Conservation (phyloP, 2,329 filamentous ascomycete species). For the Sarocladiaceae sp. region DNA sequence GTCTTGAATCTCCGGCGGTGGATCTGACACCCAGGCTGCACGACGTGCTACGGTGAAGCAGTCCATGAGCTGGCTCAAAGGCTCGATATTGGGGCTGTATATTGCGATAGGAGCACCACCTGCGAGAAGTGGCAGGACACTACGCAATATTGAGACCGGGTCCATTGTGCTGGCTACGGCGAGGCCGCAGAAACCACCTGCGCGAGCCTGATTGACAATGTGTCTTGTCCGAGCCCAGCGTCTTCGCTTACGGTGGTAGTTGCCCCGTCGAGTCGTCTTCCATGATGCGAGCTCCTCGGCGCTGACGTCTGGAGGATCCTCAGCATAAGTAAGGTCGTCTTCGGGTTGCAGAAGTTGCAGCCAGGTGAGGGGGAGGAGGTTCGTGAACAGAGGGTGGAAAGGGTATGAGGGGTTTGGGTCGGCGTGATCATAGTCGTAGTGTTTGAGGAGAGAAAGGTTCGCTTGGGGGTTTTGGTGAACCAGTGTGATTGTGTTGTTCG, state of each 20-base stretch:
- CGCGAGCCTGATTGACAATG: constrained; percentile 70
- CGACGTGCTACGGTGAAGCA: constrained; percentile 78
- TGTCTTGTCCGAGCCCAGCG: constrained; percentile 70
- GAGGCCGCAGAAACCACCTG: constrained; percentile 77
- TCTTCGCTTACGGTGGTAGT: constrained; percentile 84
- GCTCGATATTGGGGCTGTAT: constrained; percentile 78
- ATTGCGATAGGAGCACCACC: constrained; percentile 83
- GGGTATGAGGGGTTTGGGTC: constrained; percentile 53
- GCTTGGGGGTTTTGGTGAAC: constrained; percentile 80
- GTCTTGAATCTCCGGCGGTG: constrained; percentile 41
- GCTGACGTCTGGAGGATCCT: constrained; percentile 56
- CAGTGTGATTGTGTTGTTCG: constrained; percentile 73
- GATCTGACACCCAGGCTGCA: constrained; percentile 63
- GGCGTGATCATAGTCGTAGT: constrained; percentile 78
- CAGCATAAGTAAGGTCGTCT: constrained; percentile 68
- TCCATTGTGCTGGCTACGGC: constrained; percentile 82
- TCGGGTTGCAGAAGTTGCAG: constrained; percentile 79
- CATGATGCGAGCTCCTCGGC: constrained; percentile 60
- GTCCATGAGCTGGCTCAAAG: constrained; percentile 73
- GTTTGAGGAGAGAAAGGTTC: constrained; percentile 81
- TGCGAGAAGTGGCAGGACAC: constrained; percentile 73
- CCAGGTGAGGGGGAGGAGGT: constrained; percentile 85
- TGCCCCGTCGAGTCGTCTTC: constrained; percentile 79
- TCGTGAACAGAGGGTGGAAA: constrained; percentile 74
- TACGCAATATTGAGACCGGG: constrained; percentile 67